Conservation (phyloP, 2,329 filamentous ascomycete species). For the Chaetothyriales sp. region DNA sequence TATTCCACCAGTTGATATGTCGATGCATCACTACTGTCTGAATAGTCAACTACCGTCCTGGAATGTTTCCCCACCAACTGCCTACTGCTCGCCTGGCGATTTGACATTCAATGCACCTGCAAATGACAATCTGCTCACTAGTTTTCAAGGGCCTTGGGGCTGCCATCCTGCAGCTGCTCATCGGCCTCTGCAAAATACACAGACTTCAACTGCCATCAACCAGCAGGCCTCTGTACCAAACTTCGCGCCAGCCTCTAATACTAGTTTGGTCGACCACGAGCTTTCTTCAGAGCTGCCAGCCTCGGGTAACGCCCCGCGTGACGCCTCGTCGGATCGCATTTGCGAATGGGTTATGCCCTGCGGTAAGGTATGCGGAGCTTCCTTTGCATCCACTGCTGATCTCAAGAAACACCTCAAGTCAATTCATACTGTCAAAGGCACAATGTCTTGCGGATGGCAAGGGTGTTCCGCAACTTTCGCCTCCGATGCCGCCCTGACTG, state of each 20-base stretch:
- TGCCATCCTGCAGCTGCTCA: constrained; percentile 14
- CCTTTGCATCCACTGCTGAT: constrained; percentile 14
- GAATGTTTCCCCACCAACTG: neutral
- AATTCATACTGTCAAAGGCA: constrained; percentile 15
- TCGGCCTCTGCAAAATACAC: constrained; percentile 1
- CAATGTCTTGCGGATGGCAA: constrained; percentile 15
- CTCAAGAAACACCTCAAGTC: constrained; percentile 19
- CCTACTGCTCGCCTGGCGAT: neutral
- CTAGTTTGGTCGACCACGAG: neutral
- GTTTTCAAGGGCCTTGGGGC: constrained; percentile 7
- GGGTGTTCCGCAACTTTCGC: constrained; percentile 14
- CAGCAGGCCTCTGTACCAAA: neutral
- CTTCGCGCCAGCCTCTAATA: neutral
- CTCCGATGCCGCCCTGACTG: constrained; percentile 17
- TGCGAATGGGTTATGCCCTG: constrained; percentile 20
- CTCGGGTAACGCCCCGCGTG: neutral
- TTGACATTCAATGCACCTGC: neutral
- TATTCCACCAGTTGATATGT: constrained; percentile 6
- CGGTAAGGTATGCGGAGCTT: constrained; percentile 16
- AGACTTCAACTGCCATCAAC: neutral
- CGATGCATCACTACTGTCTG: constrained; percentile 17
- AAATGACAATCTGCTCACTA: neutral
- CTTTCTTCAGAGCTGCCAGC: constrained; percentile 1
- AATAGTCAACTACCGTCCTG: neutral
- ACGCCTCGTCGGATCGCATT: neutral